These are phyloP conservation scores for Penicillium tannophilum DNA, from an alignment of 495 filamentous ascomycete genomes.

Conservation along the genomic window DNA sequence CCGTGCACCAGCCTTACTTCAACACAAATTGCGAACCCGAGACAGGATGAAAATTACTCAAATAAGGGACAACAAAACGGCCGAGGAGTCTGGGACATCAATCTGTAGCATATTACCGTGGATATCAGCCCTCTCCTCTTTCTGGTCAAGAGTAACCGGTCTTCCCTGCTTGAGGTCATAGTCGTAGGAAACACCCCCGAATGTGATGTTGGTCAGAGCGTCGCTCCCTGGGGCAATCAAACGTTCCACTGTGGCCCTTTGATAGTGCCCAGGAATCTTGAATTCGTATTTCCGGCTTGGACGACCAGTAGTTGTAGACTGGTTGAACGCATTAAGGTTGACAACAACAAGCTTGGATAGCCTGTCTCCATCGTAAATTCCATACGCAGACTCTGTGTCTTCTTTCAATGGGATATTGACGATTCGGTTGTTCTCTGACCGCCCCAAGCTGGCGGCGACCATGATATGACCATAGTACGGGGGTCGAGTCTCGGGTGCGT, in stretches of 20 bases:
- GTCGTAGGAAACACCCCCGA: slow-evolving; percentile 21
- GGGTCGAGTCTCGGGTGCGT: slow-evolving; percentile 12
- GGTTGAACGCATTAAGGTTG: slow-evolving; percentile 16
- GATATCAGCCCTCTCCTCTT: slow-evolving; percentile 2
- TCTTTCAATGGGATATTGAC: slow-evolving; percentile 19
- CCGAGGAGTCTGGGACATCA: slow-evolving; percentile 16
- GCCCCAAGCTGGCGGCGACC: slow-evolving; percentile 15
- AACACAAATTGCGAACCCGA: not conserved
- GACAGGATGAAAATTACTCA: not conserved
- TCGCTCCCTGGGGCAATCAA: slow-evolving; percentile 20
- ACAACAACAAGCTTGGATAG: slow-evolving; percentile 14
- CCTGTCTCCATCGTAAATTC: slow-evolving; percentile 9
- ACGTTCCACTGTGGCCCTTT: slow-evolving; percentile 11
- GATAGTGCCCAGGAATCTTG: slow-evolving; percentile 5
- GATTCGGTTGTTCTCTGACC: slow-evolving; percentile 7
- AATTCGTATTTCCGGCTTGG: slow-evolving; percentile 17
- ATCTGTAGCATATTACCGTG: slow-evolving; percentile 5
- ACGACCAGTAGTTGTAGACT: slow-evolving; percentile 4
- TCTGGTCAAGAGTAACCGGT: slow-evolving; percentile 11
- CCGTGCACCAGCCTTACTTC: not conserved
- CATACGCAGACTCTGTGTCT: slow-evolving; percentile 21
- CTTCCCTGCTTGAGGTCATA: slow-evolving; percentile 13
- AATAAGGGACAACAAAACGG: slow-evolving; percentile 13
- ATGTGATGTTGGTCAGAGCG: slow-evolving; percentile 11
- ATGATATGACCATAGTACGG: slow-evolving; percentile 27